Conservation (phyloP, 768 basidiomycete genomes). For the Collybia sordida region DNA sequence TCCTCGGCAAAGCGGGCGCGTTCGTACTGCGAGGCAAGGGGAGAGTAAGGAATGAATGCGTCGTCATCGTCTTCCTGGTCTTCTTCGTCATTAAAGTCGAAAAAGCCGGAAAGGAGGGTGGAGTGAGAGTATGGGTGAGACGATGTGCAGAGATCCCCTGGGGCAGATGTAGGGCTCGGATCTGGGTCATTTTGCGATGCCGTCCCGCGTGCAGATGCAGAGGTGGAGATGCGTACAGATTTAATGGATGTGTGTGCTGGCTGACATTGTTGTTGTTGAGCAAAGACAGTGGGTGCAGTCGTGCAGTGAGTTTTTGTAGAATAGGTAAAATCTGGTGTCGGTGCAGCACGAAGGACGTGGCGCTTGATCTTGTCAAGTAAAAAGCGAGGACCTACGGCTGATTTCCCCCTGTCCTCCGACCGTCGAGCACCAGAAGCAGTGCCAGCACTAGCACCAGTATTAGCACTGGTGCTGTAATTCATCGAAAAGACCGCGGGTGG, state of each 20-base stretch:
- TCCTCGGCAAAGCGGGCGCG: background rate
- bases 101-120: conserved; percentile 2
- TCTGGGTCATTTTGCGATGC: conserved; percentile 1
- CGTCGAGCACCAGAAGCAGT: no score
- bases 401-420: no score
- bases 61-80: conserved; percentile 2
- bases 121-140: conserved; percentile 8
- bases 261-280: background rate
- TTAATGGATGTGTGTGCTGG: conserved; percentile 10
- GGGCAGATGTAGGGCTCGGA: conserved; percentile 1
- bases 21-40: conserved; percentile 14
- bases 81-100: conserved; percentile 10
- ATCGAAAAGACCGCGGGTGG: no score
- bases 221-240: conserved; percentile 18
- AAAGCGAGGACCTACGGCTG: no score
- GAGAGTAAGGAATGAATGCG: conserved; percentile 14
- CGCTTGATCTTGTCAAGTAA: no score
- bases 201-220: conserved; percentile 6
- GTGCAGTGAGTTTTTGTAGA: no score
- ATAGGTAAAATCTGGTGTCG: no score
- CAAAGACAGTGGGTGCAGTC: background rate
- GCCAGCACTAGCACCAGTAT: no score
- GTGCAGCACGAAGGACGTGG: no score
- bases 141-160: conserved; percentile 9
- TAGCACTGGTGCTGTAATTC: no score